A percentile compares a stretch with the other conserved stretches of the same genome.
phyloP scores from a whole-genome alignment of 1,284 basidiomycete species.

The Hymenochaete sp. region DNA sequence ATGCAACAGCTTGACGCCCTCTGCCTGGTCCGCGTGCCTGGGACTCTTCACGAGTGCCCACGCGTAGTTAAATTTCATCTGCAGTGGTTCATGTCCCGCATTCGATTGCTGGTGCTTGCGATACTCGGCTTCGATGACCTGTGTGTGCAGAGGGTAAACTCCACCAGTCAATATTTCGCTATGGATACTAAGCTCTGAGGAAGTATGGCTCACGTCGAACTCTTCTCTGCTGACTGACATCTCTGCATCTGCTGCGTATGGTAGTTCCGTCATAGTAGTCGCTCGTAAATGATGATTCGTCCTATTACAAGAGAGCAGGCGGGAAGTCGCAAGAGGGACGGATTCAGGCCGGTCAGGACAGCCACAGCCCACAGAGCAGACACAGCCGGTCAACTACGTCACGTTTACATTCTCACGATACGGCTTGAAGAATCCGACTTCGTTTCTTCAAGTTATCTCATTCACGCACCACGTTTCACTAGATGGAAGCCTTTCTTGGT shows the following conservation, averaged over 20 bases:
- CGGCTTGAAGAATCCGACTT: no score
- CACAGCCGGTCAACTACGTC: no score
- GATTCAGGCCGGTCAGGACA: no score
- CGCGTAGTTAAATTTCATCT: constrained; percentile 98
- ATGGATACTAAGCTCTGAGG: background rate
- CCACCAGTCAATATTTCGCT: constrained; percentile 6
- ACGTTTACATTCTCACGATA: no score
- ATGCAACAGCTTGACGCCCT: constrained; percentile 88
- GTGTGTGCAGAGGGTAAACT: constrained; percentile 10
- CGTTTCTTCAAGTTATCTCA: no score
- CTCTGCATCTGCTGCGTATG: constrained; percentile 93
- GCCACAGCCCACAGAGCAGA: no score
- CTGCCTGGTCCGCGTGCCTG: constrained; percentile 72
- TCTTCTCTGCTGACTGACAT: constrained; percentile 84
- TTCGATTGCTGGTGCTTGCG: constrained; percentile 68
- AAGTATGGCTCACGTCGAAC: constrained; percentile 54
- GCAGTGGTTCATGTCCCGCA: constrained; percentile 82
- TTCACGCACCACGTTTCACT: no score
- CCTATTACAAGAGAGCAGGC: no score
- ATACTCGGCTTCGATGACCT: constrained; percentile 84
- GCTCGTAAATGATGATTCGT: no score
- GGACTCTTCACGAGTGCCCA: constrained; percentile 94
- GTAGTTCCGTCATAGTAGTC: constrained; percentile 58
- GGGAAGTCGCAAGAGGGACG: no score
- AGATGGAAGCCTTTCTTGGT: no score